A percentile compares a stretch with the other conserved stretches of the same genome.
phyloP scores from a whole-genome alignment of 257 asterid species.

The Solanum dulcamara region DNA sequence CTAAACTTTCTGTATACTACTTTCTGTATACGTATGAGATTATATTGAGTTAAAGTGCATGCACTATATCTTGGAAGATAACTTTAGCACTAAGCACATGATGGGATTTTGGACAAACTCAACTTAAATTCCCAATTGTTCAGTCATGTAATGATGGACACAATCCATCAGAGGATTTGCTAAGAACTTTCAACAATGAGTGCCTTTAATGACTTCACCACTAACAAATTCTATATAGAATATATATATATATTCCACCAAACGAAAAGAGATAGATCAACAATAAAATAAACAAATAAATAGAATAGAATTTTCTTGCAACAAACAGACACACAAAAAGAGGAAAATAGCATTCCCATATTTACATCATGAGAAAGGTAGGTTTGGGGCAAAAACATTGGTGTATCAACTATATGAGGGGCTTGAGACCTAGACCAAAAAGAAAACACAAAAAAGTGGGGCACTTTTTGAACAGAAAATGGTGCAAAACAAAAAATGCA shows the following conservation, averaged over 20 bases:
- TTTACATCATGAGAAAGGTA: slow-evolving; percentile 36
- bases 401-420: slow-evolving; percentile 10
- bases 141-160: background rate
- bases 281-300: slow-evolving; percentile 1
- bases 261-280: background rate
- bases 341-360: slow-evolving; percentile 24
- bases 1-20: background rate
- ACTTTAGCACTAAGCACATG: background rate
- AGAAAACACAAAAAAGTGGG: background rate
- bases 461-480: background rate
- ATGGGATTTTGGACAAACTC: background rate
- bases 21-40: too few relatives aligned
- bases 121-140: background rate
- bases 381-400: slow-evolving; percentile 11
- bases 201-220: background rate
- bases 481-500: slow-evolving; percentile 27
- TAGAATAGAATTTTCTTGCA: background rate
- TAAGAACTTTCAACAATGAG: background rate
- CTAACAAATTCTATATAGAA: background rate
- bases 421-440: background rate
- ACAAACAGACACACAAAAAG: slow-evolving; percentile 2
- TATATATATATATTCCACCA: background rate
- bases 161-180: background rate
- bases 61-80: background rate
- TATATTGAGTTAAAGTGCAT: background rate